These are phyloP conservation scores for Lichtheimia hyalospora DNA, from an alignment of 371 early-diverging fungal genomes.

Conservation along the genomic window DNA sequence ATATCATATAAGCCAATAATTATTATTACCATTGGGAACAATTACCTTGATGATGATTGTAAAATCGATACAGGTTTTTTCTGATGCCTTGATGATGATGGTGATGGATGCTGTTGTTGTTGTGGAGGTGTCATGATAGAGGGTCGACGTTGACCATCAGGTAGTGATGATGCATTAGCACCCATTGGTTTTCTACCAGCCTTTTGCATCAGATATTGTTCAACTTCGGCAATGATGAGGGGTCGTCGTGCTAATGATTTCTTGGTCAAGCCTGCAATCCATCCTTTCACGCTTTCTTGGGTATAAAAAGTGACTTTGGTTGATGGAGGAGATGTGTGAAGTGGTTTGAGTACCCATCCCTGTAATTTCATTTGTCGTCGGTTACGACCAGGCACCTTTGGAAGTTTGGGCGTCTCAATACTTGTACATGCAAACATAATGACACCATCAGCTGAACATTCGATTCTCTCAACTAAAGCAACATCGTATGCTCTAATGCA, in stretches of 20 bases:
- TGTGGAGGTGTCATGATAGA: slow-evolving; percentile 16
- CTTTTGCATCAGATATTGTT: slow-evolving; percentile 61
- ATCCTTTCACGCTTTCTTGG: slow-evolving; percentile 49
- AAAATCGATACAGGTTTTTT: slow-evolving; percentile 5
- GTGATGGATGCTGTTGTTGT: not conserved
- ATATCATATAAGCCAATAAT: not conserved
- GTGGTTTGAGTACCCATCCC: slow-evolving; percentile 66
- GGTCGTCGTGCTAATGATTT: slow-evolving; percentile 66
- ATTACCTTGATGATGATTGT: slow-evolving; percentile 8
- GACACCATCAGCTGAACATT: slow-evolving; percentile 57
- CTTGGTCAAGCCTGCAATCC: slow-evolving; percentile 67
- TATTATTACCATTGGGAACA: not conserved
- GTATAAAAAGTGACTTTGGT: slow-evolving; percentile 63
- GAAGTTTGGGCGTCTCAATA: slow-evolving; percentile 61
- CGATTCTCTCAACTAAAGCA: slow-evolving; percentile 63
- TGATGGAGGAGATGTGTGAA: slow-evolving; percentile 52
- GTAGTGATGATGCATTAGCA: not conserved
- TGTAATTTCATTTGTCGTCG: slow-evolving; percentile 57
- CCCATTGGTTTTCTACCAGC: slow-evolving; percentile 25
- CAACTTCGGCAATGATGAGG: slow-evolving; percentile 59
- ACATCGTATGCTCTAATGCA: slow-evolving; percentile 55
- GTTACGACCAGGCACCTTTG: slow-evolving; percentile 53
- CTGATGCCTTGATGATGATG: not conserved
- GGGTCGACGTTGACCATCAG: slow-evolving; percentile 9
- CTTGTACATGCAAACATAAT: slow-evolving; percentile 68